Evolutionary conservation across 495 filamentous ascomycete species (phyloP), one percentile per base, ranked within the genome.

Genomic region (Lasiosphaeris hirsuta): DNA sequence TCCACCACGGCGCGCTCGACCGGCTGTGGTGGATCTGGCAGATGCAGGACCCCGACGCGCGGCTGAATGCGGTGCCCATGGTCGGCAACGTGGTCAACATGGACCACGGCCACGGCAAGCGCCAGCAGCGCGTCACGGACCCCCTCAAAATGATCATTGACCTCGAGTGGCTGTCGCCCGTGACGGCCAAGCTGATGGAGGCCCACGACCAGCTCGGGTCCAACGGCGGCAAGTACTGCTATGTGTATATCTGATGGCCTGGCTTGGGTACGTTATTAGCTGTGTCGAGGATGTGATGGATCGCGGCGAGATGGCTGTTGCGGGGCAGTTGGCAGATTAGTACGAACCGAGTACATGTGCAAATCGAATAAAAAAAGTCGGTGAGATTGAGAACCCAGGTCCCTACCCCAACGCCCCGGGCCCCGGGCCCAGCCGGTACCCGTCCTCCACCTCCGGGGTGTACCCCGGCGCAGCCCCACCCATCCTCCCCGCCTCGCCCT

Each of bases 21-120:
- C 81, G 83, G 4, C 46, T 82, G 4, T 90, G 79, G 76, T 86
- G 83, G 79, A 82, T 83, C 14, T 90, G 87, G 86, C 85, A 90
- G 70, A 79, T 75, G 47, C 63, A 79, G 56, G 78, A 88, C 58
- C 59, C 70, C 19, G 58, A 62, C 49, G 67, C 69, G 6, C 70
- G 83, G 5, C 63, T 61, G 10, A 67, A 68, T 13, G 70, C 54
- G 36, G 54, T 61, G 10, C 51, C 51, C 14, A 43, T 54, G 39
- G 33, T 34, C 41, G 51, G 51, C 23, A 17, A 33, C 11, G 38
- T 54, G 9, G 41, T 42, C 5, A 38, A 17, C 17, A 54, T 53
- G 50, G 38, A 46, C 43, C 43, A 46, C 43, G 13, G 13, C n/a
- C 38, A 53, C 13, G 50, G 50, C 14, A 49, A 33, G 15, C 43